Evolutionary conservation across 306 rosid species (phyloP).

Genomic region (peach (Prunus persica)): Prunus_persica_NCBIv2 NC_034011.1:18046001-18046500

Average conservation of each 20-base stretch:
- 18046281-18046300: background rate
- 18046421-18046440: background rate
- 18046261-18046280: background rate
- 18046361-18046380: too few species aligned
- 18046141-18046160: background rate
- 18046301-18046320: background rate
- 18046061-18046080: background rate
- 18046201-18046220: background rate
- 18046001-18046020: too few species aligned
- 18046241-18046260: background rate
- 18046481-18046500: background rate
- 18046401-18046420: background rate
- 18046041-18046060: too few species aligned
- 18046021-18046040: too few species aligned
- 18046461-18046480: rapidly evolving
- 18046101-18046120: background rate
- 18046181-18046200: background rate
- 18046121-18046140: background rate
- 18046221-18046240: background rate
- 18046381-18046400: background rate
- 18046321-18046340: rapidly evolving
- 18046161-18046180: background rate
- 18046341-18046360: background rate
- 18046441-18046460: background rate
- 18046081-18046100: background rate